Evolutionary conservation across 108 stramenopile genomes (phyloP).

Genomic region (Skeletonema marinoi): DNA sequence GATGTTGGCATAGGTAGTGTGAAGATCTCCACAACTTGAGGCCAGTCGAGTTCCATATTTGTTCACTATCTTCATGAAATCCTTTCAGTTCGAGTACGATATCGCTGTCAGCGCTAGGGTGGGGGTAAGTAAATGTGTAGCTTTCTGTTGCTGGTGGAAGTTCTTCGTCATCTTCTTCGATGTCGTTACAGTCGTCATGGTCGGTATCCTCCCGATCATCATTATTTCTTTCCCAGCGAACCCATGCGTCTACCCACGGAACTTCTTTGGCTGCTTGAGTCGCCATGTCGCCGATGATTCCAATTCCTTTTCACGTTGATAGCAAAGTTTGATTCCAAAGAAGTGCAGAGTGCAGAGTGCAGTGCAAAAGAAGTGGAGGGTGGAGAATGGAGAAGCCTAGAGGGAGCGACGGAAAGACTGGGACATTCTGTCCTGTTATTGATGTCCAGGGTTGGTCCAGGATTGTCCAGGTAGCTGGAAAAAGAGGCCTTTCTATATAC

Average conservation of each 20-base stretch:
- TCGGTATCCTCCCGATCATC: conserved; percentile 27
- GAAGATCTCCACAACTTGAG: conserved; percentile 73
- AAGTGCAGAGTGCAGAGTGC: no score
- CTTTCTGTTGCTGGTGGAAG: conserved; percentile 28
- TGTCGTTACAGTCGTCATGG: conserved; percentile 1
- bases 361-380: no score
- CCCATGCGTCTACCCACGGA: conserved; percentile 55
- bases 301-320: background rate
- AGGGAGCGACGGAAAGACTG: no score
- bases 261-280: conserved; percentile 17
- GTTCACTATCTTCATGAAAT: conserved; percentile 51
- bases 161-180: conserved; percentile 47
- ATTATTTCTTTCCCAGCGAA: conserved; percentile 44
- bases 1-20: conserved; percentile 59
- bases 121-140: conserved; percentile 15
- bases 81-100: conserved; percentile 53
- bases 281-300: background rate
- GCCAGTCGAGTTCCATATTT: conserved; percentile 69
- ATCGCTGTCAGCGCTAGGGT: conserved; percentile 8
- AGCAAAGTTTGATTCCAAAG: no score
- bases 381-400: no score
- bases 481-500: no score
- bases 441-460: no score
- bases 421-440: no score
- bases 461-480: no score